Base-by-base conservation (phyloP, 2,329 filamentous ascomycete species). In the Sordariomycetes sp. region DNA sequence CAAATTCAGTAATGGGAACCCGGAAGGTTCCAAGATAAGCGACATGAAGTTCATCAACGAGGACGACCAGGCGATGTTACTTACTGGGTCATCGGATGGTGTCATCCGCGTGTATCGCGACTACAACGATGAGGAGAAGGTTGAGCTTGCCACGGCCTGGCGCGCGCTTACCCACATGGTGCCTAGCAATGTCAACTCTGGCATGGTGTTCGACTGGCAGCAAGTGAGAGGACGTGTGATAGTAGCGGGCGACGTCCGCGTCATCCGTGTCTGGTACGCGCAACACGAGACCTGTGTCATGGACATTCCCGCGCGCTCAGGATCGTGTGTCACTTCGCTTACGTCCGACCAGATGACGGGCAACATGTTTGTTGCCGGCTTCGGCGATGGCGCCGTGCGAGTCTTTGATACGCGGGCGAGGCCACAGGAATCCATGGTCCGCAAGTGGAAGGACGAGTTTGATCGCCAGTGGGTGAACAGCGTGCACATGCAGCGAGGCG, bases 1-100 rank as follows among this genome's bases (percentile, higher is more conserved):
- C 51, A 80, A 82, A 36, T 98, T 98, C 59, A 93, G 85, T 19
- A 96, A 96, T 49, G 88, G 86, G 32, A 98, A 98, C 49, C 92
- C 92, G 0, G 70, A 79, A 21, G 86, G 88, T 3, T 94, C 87
- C 18, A 86, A 80, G 46, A 94, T 98, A 48, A 94, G 87, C 35
- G 88, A 96, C 55, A 79, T 95, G 54, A 85, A 87, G 36, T 95
- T 96, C 57, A 94, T 98, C 64, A 98, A 98, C 46, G 92, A 98
- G 58, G 92, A 98, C 48, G 92, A 98, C 53, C 86, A 93, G 51
- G 92, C 90, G 3, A 76, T 96, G 42, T 63, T 98, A 37, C 86
- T 98, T 75, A 94, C 86, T 1, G 92, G 92, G 2, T 94, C 88
- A 7, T 94, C 87, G 2, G 92, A 98, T 50, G 92, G 92, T 34